Percentiles rank a stretch among this genome's conserved stretches.
Evolutionary conservation across 2,329 filamentous ascomycete genomes (phyloP).

Genomic region (Neurospora crassa): DNA sequence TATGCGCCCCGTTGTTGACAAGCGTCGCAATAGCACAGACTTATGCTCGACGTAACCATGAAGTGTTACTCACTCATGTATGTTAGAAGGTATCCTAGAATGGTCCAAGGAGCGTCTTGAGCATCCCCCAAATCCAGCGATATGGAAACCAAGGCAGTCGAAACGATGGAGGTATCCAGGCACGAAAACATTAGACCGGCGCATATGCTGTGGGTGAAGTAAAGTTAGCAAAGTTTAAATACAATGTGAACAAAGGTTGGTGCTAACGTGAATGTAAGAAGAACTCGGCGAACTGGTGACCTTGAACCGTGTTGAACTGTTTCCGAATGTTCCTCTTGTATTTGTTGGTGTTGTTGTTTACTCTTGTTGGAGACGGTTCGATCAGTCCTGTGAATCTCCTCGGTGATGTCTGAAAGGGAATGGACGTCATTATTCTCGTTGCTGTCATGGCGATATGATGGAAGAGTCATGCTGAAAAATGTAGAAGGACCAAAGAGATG

Average conservation of each 20-base stretch:
- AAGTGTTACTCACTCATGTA: slow-evolving; percentile 37
- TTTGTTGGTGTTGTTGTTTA: neutral
- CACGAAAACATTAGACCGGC: slow-evolving; percentile 46
- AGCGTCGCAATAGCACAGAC: neutral
- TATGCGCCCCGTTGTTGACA: neutral
- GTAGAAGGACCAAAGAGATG: neutral
- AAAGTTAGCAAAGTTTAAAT: neutral
- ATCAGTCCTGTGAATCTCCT: neutral
- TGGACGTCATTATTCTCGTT: neutral
- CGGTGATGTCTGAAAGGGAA: neutral
- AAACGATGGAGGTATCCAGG: slow-evolving; percentile 48
- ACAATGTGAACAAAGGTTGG: neutral
- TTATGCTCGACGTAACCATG: no score
- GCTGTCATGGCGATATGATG: neutral
- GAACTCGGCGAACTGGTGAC: neutral
- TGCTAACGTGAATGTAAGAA: neutral
- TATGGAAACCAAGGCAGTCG: slow-evolving; percentile 48
- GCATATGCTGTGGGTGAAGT: slow-evolving; percentile 31
- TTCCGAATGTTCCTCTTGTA: neutral
- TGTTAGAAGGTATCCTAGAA: slow-evolving; percentile 45
- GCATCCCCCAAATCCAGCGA: slow-evolving; percentile 42
- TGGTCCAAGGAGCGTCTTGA: slow-evolving; percentile 43
- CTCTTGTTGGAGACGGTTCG: neutral
- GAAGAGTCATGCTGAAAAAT: neutral
- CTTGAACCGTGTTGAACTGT: neutral